phyloP scores from a whole-genome alignment of 2,329 filamentous ascomycete genomes.

The Alternaria dauci region DNA sequence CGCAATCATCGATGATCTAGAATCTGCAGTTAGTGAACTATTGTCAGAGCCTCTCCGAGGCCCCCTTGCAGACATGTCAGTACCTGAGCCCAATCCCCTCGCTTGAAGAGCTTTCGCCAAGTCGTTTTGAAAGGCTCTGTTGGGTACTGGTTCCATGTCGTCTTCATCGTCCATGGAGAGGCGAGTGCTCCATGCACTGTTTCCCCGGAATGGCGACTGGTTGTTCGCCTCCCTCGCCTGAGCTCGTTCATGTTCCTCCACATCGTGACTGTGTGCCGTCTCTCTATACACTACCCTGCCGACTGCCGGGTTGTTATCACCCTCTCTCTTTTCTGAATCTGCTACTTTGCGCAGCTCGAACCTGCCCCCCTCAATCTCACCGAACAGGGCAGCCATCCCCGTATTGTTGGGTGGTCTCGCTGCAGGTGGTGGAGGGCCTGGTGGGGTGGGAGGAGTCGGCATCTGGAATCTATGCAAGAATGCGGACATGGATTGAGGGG shows the following conservation, averaged over 20 bases:
- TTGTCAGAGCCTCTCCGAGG: neutral
- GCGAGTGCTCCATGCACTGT: neutral
- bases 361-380: neutral
- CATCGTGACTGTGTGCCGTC: conserved; percentile 19
- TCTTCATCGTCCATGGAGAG: neutral
- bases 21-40: neutral
- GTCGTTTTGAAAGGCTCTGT: conserved; percentile 2
- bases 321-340: conserved; percentile 4
- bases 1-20: conserved; percentile 8
- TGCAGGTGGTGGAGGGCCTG: neutral
- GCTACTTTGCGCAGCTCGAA: conserved; percentile 9
- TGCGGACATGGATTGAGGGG: neutral
- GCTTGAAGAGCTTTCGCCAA: neutral
- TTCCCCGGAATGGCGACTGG: neutral
- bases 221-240: conserved; percentile 8
- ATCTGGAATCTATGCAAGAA: neutral
- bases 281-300: conserved; percentile 11
- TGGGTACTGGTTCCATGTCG: conserved; percentile 1
- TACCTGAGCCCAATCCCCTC: neutral
- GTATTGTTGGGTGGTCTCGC: neutral
- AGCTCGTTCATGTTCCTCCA: conserved; percentile 22
- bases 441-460: neutral
- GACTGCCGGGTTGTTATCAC: neutral
- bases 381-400: neutral
- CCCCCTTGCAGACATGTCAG: neutral